Conservation (phyloP, 2,329 filamentous ascomycete genomes). For the Penicillium crustosum region DNA sequence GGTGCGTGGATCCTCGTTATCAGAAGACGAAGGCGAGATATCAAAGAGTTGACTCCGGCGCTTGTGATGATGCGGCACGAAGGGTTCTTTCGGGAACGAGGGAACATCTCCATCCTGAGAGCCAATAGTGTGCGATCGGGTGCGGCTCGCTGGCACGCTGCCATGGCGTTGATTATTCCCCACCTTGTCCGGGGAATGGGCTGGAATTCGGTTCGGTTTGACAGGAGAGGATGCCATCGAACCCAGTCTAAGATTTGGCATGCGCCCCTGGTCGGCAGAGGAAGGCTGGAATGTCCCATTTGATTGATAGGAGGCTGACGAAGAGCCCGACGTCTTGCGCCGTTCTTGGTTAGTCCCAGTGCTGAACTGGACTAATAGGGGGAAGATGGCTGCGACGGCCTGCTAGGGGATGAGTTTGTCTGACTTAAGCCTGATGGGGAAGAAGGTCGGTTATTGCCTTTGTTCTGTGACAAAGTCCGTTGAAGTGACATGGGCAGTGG, state of each 20-base stretch:
- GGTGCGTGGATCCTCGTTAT: conserved; percentile 91
- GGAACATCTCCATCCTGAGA: conserved; percentile 87
- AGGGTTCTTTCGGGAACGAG: conserved; percentile 60
- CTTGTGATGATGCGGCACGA: conserved; percentile 73
- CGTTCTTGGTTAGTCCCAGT: conserved; percentile 79
- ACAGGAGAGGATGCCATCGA: conserved; percentile 57
- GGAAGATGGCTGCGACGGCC: conserved; percentile 83
- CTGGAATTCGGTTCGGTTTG: conserved; percentile 44
- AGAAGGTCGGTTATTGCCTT: conserved; percentile 72
- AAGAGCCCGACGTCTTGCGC: conserved; percentile 88
- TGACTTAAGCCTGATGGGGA: conserved; percentile 82
- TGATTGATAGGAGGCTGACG: conserved; percentile 79
- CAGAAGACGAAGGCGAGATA: conserved; percentile 94
- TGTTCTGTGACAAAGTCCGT: conserved; percentile 78
- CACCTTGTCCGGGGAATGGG: conserved; percentile 60
- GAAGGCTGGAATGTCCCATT: conserved; percentile 67
- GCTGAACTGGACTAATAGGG: conserved; percentile 93
- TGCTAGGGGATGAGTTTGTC: conserved; percentile 80
- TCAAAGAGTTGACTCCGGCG: conserved; percentile 92
- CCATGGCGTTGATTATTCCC: conserved; percentile 63
- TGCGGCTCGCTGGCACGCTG: conserved; percentile 64
- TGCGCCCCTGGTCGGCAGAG: conserved; percentile 69
- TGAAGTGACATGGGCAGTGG: conserved; percentile 79
- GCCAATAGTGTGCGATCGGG: conserved; percentile 86
- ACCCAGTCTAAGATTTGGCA: conserved; percentile 52